These are phyloP conservation scores for Blepharisma stoltei DNA, from an alignment of 73 alveolate genomes.

Conservation along the genomic window DNA sequence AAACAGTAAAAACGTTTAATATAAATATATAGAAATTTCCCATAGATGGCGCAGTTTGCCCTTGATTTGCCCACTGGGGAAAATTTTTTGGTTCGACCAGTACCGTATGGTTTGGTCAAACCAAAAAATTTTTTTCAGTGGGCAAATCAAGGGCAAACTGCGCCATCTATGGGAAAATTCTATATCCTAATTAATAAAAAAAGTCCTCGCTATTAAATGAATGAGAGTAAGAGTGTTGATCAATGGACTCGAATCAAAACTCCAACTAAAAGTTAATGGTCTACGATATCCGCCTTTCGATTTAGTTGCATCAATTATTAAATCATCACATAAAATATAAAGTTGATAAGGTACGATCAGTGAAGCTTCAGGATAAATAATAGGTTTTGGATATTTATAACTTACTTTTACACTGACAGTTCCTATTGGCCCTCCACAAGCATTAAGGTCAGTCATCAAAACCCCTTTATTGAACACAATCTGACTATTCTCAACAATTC, in stretches of 20 bases:
- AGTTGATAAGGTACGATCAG: not conserved
- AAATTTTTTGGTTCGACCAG: too few species aligned
- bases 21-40: too few species aligned
- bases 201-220: not conserved
- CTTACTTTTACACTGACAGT: not conserved
- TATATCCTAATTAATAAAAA: not conserved
- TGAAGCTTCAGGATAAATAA: not conserved
- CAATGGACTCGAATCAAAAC: not conserved
- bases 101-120: too few species aligned
- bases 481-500: not conserved
- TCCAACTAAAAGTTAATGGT: not conserved
- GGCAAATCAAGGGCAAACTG: too few species aligned
- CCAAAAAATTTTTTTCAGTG: too few species aligned
- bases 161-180: too few species aligned
- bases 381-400: not conserved
- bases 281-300: conserved; percentile 15
- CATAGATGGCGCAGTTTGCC: too few species aligned
- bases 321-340: not conserved
- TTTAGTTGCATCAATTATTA: not conserved
- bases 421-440: conserved; percentile 17
- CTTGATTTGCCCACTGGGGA: too few species aligned
- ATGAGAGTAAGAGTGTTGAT: not conserved
- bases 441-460: not conserved
- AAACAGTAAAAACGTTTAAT: too few species aligned
- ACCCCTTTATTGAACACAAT: not conserved